Evolutionary conservation across 306 rosid genomes (phyloP), one percentile per base, ranked within the genome.

Genomic region (Cucurbita argyrosperma): DNA sequence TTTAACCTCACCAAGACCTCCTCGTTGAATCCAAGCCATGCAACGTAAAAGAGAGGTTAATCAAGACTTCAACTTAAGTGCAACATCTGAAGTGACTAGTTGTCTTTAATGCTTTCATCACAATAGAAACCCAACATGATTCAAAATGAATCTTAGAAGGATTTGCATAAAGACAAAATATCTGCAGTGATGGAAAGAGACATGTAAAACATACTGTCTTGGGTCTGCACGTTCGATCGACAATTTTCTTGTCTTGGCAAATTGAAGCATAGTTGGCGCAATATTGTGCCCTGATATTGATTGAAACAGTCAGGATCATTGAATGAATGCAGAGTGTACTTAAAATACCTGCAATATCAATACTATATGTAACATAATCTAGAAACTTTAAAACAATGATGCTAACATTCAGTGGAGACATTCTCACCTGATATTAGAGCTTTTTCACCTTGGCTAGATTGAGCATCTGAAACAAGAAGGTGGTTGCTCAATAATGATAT

Each of bases 191-290:
- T 4, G 21, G 56, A 74, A 42, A 26, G 3, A 13, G n/a, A 39
- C 74, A 64, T 50, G 74, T 60, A 21, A 40, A 63, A 67, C 89
- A 82, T 88, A 94, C 99, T 80, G 82, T 80, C 85, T 84, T 21
- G 87, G 79, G 68, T 88, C 92, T 65, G 82, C 74, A 21, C 81
- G 86, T 73, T 84, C 88, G 55, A 84, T 54, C n/a, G 90, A 83
- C 65, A 84, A 78, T 83, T 82, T 89, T 82, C 87, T 83, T 23
- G 83, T 82, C 81, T 84, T 89, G 40, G 83, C 85, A 38, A 89
- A 91, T 72, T 80, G 90, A 49, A 89, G 85, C 80, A 83, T 71
- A 5, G 89, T 78, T 62, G 92, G 71, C n/a, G 91, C 87, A 74
- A 74, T 52, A 76, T 77, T 84, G 79, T 72, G 77, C 78, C 84